These are phyloP conservation scores for Aurantiochytrium sp. DNA, from an alignment of 108 stramenopile species.

Conservation along the genomic window DNA sequence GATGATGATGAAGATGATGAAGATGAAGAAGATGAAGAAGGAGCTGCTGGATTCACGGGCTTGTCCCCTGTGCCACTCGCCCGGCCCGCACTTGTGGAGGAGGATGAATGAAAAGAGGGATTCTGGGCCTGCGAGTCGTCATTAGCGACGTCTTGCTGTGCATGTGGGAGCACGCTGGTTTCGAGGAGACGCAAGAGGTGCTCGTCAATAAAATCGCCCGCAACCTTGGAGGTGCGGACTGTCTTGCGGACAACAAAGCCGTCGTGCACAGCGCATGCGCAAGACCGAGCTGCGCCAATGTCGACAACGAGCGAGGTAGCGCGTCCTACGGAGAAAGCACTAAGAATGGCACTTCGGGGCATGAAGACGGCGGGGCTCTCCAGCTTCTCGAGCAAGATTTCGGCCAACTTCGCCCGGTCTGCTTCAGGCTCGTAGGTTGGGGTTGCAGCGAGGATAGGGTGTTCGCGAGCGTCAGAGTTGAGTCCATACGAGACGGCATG, in stretches of 20 bases:
- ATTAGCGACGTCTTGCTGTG: too few relatives aligned
- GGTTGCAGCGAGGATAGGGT: conserved; percentile 47
- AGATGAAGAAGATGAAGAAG: too few relatives aligned
- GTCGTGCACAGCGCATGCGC: background rate
- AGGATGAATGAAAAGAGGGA: too few relatives aligned
- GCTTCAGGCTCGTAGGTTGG: background rate
- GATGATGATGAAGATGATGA: too few relatives aligned
- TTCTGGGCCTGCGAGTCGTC: too few relatives aligned
- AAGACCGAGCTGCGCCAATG: background rate
- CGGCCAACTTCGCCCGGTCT: background rate
- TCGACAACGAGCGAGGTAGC: background rate
- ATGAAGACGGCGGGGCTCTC: background rate
- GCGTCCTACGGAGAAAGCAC: background rate
- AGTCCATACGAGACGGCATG: background rate
- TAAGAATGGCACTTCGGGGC: background rate
- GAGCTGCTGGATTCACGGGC: too few relatives aligned
- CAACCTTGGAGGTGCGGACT: background rate
- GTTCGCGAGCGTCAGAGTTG: background rate
- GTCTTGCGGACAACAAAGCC: background rate
- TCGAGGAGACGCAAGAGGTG: background rate
- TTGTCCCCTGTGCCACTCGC: too few relatives aligned
- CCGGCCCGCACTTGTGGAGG: too few relatives aligned
- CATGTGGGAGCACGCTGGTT: background rate
- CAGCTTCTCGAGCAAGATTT: background rate
- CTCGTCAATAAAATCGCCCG: background rate